phyloP scores from a whole-genome alignment of 1,284 basidiomycete species.

The Neotropicomus parvogracilis region DNA sequence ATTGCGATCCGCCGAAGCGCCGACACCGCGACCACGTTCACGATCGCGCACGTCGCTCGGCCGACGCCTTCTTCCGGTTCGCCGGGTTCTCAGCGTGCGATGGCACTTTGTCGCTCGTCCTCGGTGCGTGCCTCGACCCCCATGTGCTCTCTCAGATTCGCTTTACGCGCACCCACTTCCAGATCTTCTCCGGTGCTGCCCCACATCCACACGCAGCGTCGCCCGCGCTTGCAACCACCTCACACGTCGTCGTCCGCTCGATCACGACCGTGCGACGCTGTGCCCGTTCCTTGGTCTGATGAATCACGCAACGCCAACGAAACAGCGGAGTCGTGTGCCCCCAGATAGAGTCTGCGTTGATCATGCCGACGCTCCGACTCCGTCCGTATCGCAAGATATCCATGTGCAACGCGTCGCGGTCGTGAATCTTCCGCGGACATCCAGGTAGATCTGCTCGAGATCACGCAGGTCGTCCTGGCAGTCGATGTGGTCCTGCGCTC shows the following conservation, averaged over 20 bases:
- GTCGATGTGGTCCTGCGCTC: conserved; percentile 15
- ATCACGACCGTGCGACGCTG: conserved; percentile 7
- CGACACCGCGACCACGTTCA: conserved; percentile 16
- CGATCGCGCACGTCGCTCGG: conserved; percentile 14
- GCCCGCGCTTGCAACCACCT: conserved; percentile 1
- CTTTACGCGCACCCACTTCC: conserved; percentile 15
- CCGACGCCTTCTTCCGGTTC: conserved; percentile 15
- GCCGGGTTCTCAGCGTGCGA: conserved; percentile 7
- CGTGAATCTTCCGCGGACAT: conserved; percentile 35
- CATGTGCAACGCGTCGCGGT: conserved; percentile 27
- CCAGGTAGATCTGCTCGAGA: conserved; percentile 29
- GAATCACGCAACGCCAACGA: conserved; percentile 19
- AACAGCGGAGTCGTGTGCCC: conserved; percentile 18
- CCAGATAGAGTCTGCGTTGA: conserved; percentile 27
- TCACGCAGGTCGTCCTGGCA: conserved; percentile 24
- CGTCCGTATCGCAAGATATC: conserved; percentile 33
- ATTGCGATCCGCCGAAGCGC: conserved; percentile 22
- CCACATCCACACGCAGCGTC: conserved; percentile 18
- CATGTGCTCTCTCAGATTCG: conserved; percentile 32
- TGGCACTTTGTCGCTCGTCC: conserved; percentile 7
- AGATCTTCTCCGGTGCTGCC: conserved; percentile 29
- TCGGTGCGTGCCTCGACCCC: conserved; percentile 19
- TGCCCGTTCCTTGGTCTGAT: not conserved
- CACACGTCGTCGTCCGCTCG: conserved; percentile 3
- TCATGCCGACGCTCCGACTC: conserved; percentile 31